A percentile compares a stretch with the other conserved stretches of the same genome.
phyloP scores from a whole-genome alignment of 1,139 yeast genomes.

The Kodamaea anthophila region DNA sequence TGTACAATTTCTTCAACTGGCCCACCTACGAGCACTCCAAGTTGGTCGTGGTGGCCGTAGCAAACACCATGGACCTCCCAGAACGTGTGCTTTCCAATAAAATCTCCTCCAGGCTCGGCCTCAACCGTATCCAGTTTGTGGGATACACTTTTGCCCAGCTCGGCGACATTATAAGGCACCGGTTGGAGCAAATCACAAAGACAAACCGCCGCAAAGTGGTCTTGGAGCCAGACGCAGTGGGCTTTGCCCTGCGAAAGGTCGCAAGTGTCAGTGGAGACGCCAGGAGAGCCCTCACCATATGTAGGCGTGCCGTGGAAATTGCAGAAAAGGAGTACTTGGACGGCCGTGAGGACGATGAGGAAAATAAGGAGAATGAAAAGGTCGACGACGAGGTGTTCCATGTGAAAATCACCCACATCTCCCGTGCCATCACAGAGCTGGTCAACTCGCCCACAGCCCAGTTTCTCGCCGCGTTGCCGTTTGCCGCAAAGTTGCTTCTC shows the following conservation, averaged over 20 bases:
- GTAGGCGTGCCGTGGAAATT: conserved; percentile 84
- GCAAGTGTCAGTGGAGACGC: conserved; percentile 98
- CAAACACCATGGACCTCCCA: conserved; percentile 96
- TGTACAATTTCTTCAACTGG: conserved; percentile 98
- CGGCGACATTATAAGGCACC: conserved; percentile 63
- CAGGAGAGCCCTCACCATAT: conserved; percentile 81
- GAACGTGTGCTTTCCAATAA: conserved; percentile 84
- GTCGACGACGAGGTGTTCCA: conserved; percentile 33
- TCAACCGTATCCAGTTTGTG: conserved; percentile 78
- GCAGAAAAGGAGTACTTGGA: conserved; percentile 56
- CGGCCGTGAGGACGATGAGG: conserved; percentile 33
- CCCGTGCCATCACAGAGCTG: conserved; percentile 69
- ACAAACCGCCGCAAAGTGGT: conserved; percentile 31
- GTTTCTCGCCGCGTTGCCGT: conserved; percentile 56
- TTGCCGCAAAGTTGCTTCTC: conserved; percentile 65
- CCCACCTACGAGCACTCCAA: conserved; percentile 79
- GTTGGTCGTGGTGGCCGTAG: conserved; percentile 84
- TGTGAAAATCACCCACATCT: conserved; percentile 13
- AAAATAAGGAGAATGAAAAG: conserved; percentile 23
- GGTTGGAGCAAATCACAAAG: conserved; percentile 54
- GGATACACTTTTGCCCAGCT: conserved; percentile 84
- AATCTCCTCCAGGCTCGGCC: conserved; percentile 85
- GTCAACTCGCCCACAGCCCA: conserved; percentile 65
- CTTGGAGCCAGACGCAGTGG: conserved; percentile 73
- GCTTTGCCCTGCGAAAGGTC: conserved; percentile 87